Base-by-base conservation (phyloP, 2,329 filamentous ascomycete genomes). In the Calonectria pteridis region DNA sequence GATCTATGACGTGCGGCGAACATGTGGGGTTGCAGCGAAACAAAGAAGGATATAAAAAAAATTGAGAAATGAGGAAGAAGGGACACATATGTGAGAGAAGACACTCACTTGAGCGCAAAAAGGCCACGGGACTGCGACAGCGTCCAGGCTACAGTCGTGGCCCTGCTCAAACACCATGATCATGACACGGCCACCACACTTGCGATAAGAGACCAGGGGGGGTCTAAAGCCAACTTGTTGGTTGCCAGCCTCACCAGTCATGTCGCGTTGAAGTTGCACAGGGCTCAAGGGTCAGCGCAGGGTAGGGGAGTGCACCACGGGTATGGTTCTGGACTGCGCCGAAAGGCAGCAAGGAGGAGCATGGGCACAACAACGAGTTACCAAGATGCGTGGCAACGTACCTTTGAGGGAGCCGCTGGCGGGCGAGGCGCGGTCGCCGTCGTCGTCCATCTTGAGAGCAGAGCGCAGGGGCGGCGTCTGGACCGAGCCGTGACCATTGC, bases 371-470 rank as follows among this genome's bases (percentile, higher is more conserved):
- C n/a, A 14, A 23, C 43, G 10, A 64, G 33, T 33, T 62, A 26
- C 37, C 28, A 72, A 18, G 28, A 26, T 18, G 6, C 26, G 28
- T 33, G 29, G 63, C 23, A 58, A 86, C 86, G 73, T 80, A 88
- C 87, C 87, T 86, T 88, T 88, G 51, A 83, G 77, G 46, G 84
- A 81, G 65, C 83, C 83, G 73, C 82, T 84, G 46, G 83, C 78
- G 14, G 86, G 82, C 28, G 81, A 80, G 3, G 83, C 81, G 72
- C 80, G 83, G 58, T 86, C 84, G 62, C 62, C 77, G 59, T 88
- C 86, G 65, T 86, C 85, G 35, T 88, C 87, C 18, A 77, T 79
- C 79, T 88, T 88, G 76, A 88, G 80, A 29, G 85, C 86, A 46
- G 86, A 87, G 59, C 85, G 85, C 67, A 87, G 79, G 9, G 85